Evolutionary conservation across 73 alveolate species (phyloP).

Genomic region (Effrenium voratum): DNA sequence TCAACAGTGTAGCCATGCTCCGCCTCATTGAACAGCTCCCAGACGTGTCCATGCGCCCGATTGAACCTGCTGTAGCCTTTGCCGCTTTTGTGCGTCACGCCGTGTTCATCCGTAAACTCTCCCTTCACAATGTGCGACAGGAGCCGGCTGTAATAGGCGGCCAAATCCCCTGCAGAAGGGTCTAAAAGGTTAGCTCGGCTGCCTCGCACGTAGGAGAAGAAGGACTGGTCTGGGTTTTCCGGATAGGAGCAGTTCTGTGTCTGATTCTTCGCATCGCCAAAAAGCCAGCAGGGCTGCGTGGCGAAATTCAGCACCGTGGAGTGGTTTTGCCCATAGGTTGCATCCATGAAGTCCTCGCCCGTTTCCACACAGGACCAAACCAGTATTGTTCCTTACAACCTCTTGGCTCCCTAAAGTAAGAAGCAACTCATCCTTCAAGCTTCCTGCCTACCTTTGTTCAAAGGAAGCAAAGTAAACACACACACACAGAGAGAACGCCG

Average conservation of each 20-base stretch:
- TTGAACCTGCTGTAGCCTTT: conserved; percentile 42
- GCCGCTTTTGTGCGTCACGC: conserved; percentile 45
- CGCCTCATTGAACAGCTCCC: conserved; percentile 82
- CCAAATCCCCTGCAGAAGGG: conserved; percentile 39
- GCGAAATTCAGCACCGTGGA: conserved; percentile 54
- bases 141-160: conserved; percentile 47
- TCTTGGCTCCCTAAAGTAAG: too few relatives aligned
- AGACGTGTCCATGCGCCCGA: conserved; percentile 60
- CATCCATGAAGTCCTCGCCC: conserved; percentile 74
- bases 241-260: conserved; percentile 78
- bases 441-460: too few relatives aligned
- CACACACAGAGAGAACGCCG: too few relatives aligned
- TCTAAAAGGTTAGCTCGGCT: not conserved
- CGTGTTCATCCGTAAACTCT: conserved; percentile 50
- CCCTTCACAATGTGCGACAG: conserved; percentile 52
- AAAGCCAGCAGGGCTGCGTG: conserved; percentile 76
- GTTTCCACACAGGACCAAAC: too few relatives aligned
- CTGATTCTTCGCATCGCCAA: conserved; percentile 54
- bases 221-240: conserved; percentile 54
- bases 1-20: conserved; percentile 44
- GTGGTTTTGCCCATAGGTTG: conserved; percentile 59
- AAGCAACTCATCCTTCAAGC: too few relatives aligned
- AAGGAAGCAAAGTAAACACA: too few relatives aligned
- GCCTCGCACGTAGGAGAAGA: conserved; percentile 53
- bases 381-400: too few relatives aligned